phyloP scores from a whole-genome alignment of 1,139 yeast genomes.

The Blastobotrys serpentis region DNA sequence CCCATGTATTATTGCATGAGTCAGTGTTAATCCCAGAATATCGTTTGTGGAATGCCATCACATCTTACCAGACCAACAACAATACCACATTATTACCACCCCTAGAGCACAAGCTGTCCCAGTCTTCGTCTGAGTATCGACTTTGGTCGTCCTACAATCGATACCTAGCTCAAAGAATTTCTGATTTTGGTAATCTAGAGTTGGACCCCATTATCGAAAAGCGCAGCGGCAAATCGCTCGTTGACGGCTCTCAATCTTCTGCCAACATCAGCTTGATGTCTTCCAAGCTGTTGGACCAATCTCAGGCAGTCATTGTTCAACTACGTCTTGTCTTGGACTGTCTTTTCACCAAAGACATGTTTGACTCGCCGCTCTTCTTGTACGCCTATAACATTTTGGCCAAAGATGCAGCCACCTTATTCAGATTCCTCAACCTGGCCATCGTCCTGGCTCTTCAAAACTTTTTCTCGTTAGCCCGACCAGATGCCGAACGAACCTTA shows the following conservation, averaged over 20 bases:
- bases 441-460: constrained; percentile 28
- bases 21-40: constrained; percentile 25
- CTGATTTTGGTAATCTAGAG: constrained; percentile 24
- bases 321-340: constrained; percentile 29
- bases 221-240: constrained; percentile 22
- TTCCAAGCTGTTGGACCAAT: constrained; percentile 25
- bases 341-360: constrained; percentile 24
- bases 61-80: constrained; percentile 10
- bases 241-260: constrained; percentile 19
- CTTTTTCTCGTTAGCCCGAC: constrained; percentile 27
- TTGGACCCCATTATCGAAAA: constrained; percentile 30
- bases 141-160: constrained; percentile 28
- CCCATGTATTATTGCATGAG: constrained; percentile 28
- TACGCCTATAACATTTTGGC: constrained; percentile 28
- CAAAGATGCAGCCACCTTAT: constrained; percentile 29
- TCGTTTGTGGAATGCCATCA: constrained; percentile 16
- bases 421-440: constrained; percentile 27
- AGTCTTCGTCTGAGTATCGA: constrained; percentile 19
- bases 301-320: constrained; percentile 28
- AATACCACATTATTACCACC: constrained; percentile 20
- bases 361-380: constrained; percentile 24
- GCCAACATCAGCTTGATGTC: constrained; percentile 19
- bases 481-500: constrained; percentile 31
- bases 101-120: constrained; percentile 20
- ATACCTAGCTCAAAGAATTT: constrained; percentile 27